Evolutionary conservation across 768 basidiomycete genomes (phyloP).

Genomic region (Lactarius vividus): DNA sequence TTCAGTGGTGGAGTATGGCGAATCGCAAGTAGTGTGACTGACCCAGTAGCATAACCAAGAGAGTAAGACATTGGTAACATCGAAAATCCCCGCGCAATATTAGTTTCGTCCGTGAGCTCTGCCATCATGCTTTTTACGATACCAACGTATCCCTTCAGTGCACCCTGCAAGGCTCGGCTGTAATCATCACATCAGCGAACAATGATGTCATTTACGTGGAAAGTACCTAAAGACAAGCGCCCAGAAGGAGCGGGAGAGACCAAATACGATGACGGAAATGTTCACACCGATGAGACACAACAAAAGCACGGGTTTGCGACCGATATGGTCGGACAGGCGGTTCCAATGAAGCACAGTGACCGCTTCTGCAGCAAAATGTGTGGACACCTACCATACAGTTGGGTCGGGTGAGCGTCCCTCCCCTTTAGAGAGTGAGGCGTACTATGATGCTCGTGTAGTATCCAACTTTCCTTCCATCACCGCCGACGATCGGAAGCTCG

Average conservation of each 20-base stretch:
- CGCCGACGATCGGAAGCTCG: background rate
- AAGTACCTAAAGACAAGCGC: background rate
- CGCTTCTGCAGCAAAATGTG: background rate
- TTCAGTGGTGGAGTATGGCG: background rate
- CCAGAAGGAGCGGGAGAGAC: background rate
- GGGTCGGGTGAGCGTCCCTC: background rate
- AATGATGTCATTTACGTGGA: background rate
- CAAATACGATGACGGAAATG: background rate
- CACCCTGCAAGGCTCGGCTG: background rate
- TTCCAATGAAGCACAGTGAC: background rate
- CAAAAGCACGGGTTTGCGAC: background rate
- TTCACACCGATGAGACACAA: background rate
- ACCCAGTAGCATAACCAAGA: background rate
- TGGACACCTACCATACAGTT: background rate
- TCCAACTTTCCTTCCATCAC: background rate
- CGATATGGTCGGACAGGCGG: background rate
- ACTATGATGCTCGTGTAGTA: background rate
- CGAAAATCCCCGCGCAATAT: background rate
- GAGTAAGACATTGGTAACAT: background rate
- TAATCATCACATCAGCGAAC: background rate
- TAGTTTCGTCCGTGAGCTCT: background rate
- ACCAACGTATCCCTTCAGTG: background rate
- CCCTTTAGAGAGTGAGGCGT: background rate
- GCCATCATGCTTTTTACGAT: background rate
- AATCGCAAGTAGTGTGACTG: background rate